Percentiles rank a stretch among this genome's conserved stretches.
These are phyloP conservation scores for Tuber calosporum DNA, from an alignment of 495 filamentous ascomycete species.

Conservation along the genomic window DNA sequence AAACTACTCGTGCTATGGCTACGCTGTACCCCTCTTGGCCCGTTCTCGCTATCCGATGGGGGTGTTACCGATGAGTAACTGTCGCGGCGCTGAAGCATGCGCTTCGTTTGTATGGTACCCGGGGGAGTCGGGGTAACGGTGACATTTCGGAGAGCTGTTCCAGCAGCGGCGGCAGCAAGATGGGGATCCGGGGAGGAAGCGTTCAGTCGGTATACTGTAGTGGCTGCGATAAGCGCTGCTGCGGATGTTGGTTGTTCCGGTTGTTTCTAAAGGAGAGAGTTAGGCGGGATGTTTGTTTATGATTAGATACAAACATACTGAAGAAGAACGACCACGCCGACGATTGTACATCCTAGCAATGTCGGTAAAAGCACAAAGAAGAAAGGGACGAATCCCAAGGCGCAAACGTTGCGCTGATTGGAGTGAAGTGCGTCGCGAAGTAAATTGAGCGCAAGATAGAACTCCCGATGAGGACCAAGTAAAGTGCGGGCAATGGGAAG, in stretches of 20 bases:
- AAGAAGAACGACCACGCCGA: not conserved
- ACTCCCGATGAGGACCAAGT: not conserved
- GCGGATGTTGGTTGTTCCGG: conserved; percentile 2
- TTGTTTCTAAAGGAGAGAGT: not conserved
- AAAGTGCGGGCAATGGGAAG: not conserved
- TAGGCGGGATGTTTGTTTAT: not conserved
- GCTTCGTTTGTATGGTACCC: conserved; percentile 35
- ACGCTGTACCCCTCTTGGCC: conserved; percentile 7
- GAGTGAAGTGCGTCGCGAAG: not conserved
- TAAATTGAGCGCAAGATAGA: not conserved
- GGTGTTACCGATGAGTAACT: conserved; percentile 26
- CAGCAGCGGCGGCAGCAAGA: conserved; percentile 35
- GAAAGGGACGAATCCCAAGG: not conserved
- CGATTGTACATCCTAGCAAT: conserved; percentile 1
- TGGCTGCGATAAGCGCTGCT: conserved; percentile 34
- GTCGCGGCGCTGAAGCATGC: conserved; percentile 36
- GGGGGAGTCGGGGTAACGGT: conserved; percentile 15
- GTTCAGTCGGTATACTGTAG: conserved; percentile 27
- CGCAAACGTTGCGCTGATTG: not conserved
- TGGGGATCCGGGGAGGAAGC: conserved; percentile 6
- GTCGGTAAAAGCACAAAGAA: not conserved
- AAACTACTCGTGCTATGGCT: conserved; percentile 19
- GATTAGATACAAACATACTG: not conserved
- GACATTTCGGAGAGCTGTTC: conserved; percentile 37
- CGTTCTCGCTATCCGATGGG: conserved; percentile 9